These are phyloP conservation scores for Candida xiaguanensis DNA, from an alignment of 805 yeast genomes.

Conservation along the genomic window DNA sequence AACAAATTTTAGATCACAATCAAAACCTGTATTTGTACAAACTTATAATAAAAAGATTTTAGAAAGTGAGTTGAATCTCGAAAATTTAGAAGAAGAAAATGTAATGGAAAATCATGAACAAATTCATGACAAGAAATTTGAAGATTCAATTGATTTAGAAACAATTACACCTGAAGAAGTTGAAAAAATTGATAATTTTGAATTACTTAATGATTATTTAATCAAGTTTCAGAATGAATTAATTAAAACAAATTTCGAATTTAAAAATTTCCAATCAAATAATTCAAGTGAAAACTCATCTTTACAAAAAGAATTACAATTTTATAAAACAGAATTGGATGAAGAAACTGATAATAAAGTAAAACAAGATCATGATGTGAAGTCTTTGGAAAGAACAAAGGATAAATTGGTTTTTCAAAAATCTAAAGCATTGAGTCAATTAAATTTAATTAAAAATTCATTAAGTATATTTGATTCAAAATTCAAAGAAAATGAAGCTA, in stretches of 20 bases:
- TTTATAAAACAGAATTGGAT: conserved; percentile 35
- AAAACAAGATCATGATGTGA: conserved; percentile 28
- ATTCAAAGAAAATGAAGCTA: conserved; percentile 14
- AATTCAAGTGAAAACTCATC: conserved; percentile 13
- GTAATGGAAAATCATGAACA: conserved; percentile 1
- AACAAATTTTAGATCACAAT: conserved; percentile 32
- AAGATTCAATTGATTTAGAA: conserved; percentile 7
- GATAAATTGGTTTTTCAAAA: conserved; percentile 31
- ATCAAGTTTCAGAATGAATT: conserved; percentile 24
- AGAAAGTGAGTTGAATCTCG: conserved; percentile 4
- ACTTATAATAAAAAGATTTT: conserved; percentile 16
- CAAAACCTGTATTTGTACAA: conserved; percentile 29
- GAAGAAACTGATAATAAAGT: conserved; percentile 28
- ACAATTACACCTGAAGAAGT: conserved; percentile 13
- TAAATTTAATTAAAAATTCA: conserved; percentile 17
- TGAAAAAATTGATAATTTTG: conserved; percentile 15
- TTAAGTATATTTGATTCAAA: conserved; percentile 18
- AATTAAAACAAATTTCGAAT: conserved; percentile 17
- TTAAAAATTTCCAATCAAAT: conserved; percentile 14
- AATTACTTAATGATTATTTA: conserved; percentile 21
- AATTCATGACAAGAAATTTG: not conserved
- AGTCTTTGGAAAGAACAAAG: conserved; percentile 26
- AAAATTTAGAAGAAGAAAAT: conserved; percentile 8
- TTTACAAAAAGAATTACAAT: conserved; percentile 25
- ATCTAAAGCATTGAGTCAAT: conserved; percentile 24